Percentiles rank a stretch among this genome's conserved stretches.
Conservation (phyloP, 352 stramenopile genomes). For the Globisporangium middletonii region DNA sequence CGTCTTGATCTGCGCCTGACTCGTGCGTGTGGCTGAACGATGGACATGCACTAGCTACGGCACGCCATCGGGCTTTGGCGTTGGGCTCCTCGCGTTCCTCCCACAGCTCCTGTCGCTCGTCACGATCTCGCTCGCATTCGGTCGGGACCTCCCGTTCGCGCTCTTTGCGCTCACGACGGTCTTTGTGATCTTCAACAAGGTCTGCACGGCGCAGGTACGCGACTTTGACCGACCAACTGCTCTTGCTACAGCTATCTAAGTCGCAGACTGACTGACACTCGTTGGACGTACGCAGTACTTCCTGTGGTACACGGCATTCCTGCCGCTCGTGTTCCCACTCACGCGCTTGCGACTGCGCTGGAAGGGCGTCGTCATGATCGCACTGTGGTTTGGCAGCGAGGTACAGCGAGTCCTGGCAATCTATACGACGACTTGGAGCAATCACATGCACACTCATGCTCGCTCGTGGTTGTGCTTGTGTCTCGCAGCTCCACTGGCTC, state of each 20-base stretch:
- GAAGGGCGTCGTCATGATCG: slow-evolving; percentile 61
- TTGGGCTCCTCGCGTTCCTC: slow-evolving; percentile 80
- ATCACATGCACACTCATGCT: too few species aligned
- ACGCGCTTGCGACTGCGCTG: slow-evolving; percentile 57
- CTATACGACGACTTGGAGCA: too few species aligned
- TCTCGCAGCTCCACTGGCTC: slow-evolving; percentile 76
- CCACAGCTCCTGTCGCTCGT: slow-evolving; percentile 76
- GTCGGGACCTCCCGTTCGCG: slow-evolving; percentile 88
- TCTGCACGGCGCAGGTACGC: slow-evolving; percentile 80
- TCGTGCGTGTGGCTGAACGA: slow-evolving; percentile 1
- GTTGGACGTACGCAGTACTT: slow-evolving; percentile 91
- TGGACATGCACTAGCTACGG: slow-evolving; percentile 48
- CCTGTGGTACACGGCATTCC: slow-evolving; percentile 95
- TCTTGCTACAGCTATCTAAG: background rate
- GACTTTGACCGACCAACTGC: background rate
- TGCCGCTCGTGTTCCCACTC: slow-evolving; percentile 83
- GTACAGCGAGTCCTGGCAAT: slow-evolving; percentile 15
- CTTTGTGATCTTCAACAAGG: slow-evolving; percentile 99
- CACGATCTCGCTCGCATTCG: slow-evolving; percentile 65
- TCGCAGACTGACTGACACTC: background rate
- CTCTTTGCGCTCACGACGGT: slow-evolving; percentile 97
- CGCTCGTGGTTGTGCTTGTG: background rate
- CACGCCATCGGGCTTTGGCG: slow-evolving; percentile 61
- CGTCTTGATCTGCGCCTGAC: background rate
- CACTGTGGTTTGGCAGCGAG: slow-evolving; percentile 69